These are phyloP conservation scores for Citrus unshiu DNA, from an alignment of 345 rosid species.

Conservation along the genomic window DNA sequence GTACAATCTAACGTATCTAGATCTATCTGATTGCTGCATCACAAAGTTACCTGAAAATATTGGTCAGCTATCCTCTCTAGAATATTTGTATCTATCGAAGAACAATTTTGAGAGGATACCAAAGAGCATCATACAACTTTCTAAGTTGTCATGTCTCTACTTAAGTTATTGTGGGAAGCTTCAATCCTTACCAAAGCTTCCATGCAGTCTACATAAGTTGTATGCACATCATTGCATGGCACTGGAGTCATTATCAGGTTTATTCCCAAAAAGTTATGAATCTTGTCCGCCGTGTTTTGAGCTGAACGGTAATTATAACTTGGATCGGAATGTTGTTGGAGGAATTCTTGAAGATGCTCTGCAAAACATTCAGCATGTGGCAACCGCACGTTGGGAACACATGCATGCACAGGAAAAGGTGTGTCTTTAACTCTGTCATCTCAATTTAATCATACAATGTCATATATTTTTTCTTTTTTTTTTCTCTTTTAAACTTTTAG, in stretches of 20 bases:
- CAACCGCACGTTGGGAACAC: no score
- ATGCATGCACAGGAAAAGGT: no score
- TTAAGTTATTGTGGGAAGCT: slow-evolving; percentile 29
- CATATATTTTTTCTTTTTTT: background rate
- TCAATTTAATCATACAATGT: background rate
- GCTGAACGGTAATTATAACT: background rate
- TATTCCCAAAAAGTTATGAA: slow-evolving; percentile 8
- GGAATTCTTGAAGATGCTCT: background rate
- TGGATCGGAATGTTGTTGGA: background rate
- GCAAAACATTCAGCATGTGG: no score
- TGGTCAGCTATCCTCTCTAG: no score
- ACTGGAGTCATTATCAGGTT: background rate
- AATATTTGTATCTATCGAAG: no score
- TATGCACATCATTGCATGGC: no score
- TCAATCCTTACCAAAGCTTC: slow-evolving; percentile 19
- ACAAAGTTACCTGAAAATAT: background rate
- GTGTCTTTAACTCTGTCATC: no score
- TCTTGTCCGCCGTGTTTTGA: slow-evolving; percentile 13
- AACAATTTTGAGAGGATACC: no score
- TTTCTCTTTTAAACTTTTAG: background rate
- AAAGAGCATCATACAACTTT: slow-evolving; percentile 15
- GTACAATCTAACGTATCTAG: slow-evolving; percentile 19
- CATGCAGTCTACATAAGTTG: no score
- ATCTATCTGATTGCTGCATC: slow-evolving; percentile 29
- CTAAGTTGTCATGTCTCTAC: slow-evolving; percentile 7